phyloP scores from a whole-genome alignment of 2,329 filamentous ascomycete species.

The Talaromyces marneffei region DNA sequence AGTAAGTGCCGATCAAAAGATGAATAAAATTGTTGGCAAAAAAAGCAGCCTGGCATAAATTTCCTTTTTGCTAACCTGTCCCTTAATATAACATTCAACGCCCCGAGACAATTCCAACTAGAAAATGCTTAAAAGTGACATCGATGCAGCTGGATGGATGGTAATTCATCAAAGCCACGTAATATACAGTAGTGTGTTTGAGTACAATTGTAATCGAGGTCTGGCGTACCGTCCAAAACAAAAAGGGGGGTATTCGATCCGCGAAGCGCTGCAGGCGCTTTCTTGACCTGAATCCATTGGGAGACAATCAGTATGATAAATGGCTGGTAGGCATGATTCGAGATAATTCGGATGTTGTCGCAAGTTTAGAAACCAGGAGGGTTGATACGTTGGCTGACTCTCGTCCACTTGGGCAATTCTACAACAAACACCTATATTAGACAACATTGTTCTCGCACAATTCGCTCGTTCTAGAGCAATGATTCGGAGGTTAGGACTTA shows the following conservation, averaged over 20 bases:
- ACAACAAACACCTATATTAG: slow-evolving; percentile 15
- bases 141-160: not conserved
- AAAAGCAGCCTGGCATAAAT: not conserved
- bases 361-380: slow-evolving; percentile 84
- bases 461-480: not conserved
- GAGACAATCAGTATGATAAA: not conserved
- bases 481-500: slow-evolving; percentile 47
- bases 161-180: not conserved
- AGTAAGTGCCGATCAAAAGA: not conserved
- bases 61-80: slow-evolving; percentile 6
- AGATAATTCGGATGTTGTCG: not conserved
- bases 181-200: slow-evolving; percentile 6
- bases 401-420: slow-evolving; percentile 90
- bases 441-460: not conserved
- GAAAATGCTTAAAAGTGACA: slow-evolving; percentile 2
- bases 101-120: slow-evolving; percentile 1
- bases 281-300: not conserved
- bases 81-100: slow-evolving; percentile 5
- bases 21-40: not conserved
- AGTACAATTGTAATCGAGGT: not conserved
- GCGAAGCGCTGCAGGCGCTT: too few relatives aligned
- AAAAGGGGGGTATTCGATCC: not conserved
- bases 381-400: slow-evolving; percentile 88
- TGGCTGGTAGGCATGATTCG: not conserved
- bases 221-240: not conserved